Conservation (phyloP, 1,284 basidiomycete genomes). For the Naganishia sp. region DNA sequence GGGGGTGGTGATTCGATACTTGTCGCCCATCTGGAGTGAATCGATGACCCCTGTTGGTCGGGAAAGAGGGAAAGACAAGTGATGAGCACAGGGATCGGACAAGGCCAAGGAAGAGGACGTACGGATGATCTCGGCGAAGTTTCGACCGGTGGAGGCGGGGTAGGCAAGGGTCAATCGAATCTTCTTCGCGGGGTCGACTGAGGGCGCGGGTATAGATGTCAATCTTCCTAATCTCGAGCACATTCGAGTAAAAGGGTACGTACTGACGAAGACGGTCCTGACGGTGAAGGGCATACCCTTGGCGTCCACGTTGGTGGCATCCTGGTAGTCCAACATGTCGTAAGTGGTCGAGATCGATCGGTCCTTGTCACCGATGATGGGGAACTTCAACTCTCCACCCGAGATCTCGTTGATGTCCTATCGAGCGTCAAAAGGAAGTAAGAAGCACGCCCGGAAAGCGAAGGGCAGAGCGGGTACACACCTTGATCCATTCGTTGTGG, state of each 20-base stretch:
- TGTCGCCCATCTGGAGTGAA: slow-evolving; percentile 91
- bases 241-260: slow-evolving; percentile 30
- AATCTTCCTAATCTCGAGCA: background rate
- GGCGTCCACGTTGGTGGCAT: slow-evolving; percentile 82
- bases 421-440: background rate
- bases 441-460: background rate
- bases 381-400: slow-evolving; percentile 67
- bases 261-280: slow-evolving; percentile 83
- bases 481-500: slow-evolving; percentile 82
- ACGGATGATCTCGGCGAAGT: slow-evolving; percentile 79
- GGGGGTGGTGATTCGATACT: slow-evolving; percentile 73
- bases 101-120: background rate
- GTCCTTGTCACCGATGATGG: slow-evolving; percentile 92
- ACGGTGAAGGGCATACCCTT: slow-evolving; percentile 73
- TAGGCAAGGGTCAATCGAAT: slow-evolving; percentile 89
- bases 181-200: slow-evolving; percentile 81
- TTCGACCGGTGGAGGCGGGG: slow-evolving; percentile 75
- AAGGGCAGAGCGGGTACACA: background rate
- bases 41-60: slow-evolving; percentile 60
- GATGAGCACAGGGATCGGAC: background rate
- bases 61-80: background rate
- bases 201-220: background rate
- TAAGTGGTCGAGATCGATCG: slow-evolving; percentile 73
- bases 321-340: slow-evolving; percentile 88
- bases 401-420: slow-evolving; percentile 78